Base-by-base conservation (phyloP, 495 filamentous ascomycete genomes). In the Friedmanniomyces endolithicus region DNA sequence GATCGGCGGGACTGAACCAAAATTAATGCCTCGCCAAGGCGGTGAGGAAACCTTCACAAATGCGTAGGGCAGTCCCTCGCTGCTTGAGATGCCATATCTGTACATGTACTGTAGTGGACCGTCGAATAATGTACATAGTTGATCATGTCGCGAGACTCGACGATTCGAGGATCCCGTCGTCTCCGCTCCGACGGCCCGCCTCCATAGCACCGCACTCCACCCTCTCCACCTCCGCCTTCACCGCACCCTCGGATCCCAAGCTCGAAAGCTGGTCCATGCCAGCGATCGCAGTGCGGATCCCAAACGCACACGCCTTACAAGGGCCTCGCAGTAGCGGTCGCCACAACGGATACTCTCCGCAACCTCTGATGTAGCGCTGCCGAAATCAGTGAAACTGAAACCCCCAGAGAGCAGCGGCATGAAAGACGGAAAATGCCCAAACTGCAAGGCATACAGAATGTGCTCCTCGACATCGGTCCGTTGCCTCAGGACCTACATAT, bases 391-490 rank as follows among this genome's bases (percentile, higher is more conserved):
- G 24, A n/a, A n/a, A n/a, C n/a, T 19, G 44, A 19, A 6, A 47
- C 17, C 1, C 12, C 24, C 23, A 2, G 24, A 27, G 3, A 9
- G 11, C 19, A 47, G 6, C 23, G 11, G 19, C 50, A n/a, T n/a
- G n/a, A n/a, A n/a, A n/a, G n/a, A n/a, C 33, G 20, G 41, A 35
- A 50, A n/a, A 52, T 50, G 55, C 37, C 16, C 2, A 37, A 45
- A 16, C 27, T 59, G 50, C 43, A 54, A 6, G 39, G 37, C 24
- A 24, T 56, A 11, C 11, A 51, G 47, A 25, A 56, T 51, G 54
- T 56, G 46, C 34, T 56, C 31, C 54, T 56, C 27, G 54, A 56
- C 31, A 56, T 56, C 29, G 54, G 51, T 59, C 35, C 17, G 51
- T 50, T 29, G 34, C 48, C 39, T 34, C 33, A 35, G 16, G n/a